Evolutionary conservation across 2,329 filamentous ascomycete genomes (phyloP).

Genomic region (Epichloe coenophiala): DNA sequence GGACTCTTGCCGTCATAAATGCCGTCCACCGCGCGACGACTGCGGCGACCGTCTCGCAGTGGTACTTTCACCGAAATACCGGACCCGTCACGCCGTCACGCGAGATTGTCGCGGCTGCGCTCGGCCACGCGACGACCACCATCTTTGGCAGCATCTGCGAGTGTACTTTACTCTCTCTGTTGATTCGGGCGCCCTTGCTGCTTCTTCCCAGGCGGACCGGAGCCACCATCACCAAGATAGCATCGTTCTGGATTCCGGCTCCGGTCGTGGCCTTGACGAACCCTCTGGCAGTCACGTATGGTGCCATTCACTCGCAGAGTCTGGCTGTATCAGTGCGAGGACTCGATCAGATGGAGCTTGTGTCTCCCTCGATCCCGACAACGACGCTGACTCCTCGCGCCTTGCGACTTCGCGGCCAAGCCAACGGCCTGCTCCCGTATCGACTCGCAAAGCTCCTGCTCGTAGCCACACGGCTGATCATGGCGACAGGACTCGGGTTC

Average conservation of each 20-base stretch:
- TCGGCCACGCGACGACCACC: conserved; percentile 69
- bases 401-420: conserved; percentile 29
- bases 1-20: conserved; percentile 78
- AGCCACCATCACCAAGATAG: conserved; percentile 54
- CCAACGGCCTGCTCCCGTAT: conserved; percentile 62
- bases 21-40: conserved; percentile 85
- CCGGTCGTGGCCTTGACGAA: conserved; percentile 80
- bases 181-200: conserved; percentile 74
- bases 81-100: conserved; percentile 63
- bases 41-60: conserved; percentile 90
- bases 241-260: conserved; percentile 71
- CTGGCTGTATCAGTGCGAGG: conserved; percentile 66
- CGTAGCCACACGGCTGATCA: conserved; percentile 80
- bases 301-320: conserved; percentile 82
- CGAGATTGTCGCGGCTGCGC: conserved; percentile 71
- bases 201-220: conserved; percentile 61
- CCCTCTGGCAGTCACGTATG: conserved; percentile 81
- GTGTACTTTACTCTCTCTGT: conserved; percentile 66
- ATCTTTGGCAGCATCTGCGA: conserved; percentile 88
- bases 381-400: conserved; percentile 52
- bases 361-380: conserved; percentile 59
- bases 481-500: conserved; percentile 80
- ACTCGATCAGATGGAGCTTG: conserved; percentile 68
- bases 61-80: conserved; percentile 93
- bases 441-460: conserved; percentile 82